Conservation (phyloP, 2,329 filamentous ascomycete species). For the Neoarthrinium moseri region DNA sequence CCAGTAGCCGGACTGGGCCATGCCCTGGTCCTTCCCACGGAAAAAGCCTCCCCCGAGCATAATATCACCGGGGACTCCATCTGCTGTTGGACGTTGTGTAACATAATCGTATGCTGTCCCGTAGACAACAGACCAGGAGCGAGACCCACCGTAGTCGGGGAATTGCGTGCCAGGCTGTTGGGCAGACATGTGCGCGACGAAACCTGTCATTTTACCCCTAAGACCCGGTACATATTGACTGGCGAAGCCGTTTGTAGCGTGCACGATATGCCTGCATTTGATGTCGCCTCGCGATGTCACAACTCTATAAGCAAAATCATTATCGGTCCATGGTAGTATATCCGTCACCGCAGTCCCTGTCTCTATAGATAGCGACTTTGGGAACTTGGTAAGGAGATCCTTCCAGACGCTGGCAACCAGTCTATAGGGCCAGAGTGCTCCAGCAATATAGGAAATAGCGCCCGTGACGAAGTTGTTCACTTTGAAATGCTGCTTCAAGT, state of each 20-base stretch:
- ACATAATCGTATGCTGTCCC: conserved; percentile 49
- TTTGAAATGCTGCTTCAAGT: conserved; percentile 29
- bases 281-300: conserved; percentile 44
- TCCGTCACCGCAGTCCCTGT: conserved; percentile 32
- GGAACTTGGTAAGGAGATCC: conserved; percentile 33
- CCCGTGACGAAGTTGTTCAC: conserved; percentile 34
- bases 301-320: conserved; percentile 37
- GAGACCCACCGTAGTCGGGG: conserved; percentile 28
- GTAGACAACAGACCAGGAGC: conserved; percentile 52
- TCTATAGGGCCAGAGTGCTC: conserved; percentile 50
- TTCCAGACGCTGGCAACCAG: conserved; percentile 46
- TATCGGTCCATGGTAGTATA: not conserved
- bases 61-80: conserved; percentile 37
- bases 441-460: conserved; percentile 43
- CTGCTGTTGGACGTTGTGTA: conserved; percentile 39
- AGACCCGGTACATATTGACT: conserved; percentile 50
- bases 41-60: conserved; percentile 55
- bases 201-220: conserved; percentile 40
- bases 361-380: conserved; percentile 33
- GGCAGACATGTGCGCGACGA: conserved; percentile 49
- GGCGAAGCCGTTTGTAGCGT: conserved; percentile 57
- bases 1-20: conserved; percentile 44
- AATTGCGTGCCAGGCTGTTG: conserved; percentile 39
- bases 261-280: conserved; percentile 48
- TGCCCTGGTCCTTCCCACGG: conserved; percentile 37